A percentile compares a stretch with the other conserved stretches of the same genome.
Conservation (phyloP, 2,329 filamentous ascomycete genomes). For the Fusarium protoensiforme region DNA sequence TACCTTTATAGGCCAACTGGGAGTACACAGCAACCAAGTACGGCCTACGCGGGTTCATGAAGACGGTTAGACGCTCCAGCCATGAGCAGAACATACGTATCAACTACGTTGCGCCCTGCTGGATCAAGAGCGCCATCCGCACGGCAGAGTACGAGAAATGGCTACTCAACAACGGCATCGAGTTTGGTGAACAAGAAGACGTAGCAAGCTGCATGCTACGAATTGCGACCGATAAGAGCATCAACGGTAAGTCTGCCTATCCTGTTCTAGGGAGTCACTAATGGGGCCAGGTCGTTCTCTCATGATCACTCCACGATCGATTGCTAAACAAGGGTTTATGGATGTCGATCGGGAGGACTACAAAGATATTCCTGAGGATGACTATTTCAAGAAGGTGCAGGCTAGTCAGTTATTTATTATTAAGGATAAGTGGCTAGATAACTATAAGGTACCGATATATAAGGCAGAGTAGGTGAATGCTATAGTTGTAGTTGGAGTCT, state of each 20-base stretch:
- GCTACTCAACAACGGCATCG: constrained; percentile 51
- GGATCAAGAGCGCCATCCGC: constrained; percentile 49
- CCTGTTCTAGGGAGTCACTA: background rate
- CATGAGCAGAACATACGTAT: constrained; percentile 56
- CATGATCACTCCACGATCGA: constrained; percentile 35
- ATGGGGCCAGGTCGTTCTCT: constrained; percentile 19
- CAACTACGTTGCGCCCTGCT: constrained; percentile 59
- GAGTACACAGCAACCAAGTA: constrained; percentile 38
- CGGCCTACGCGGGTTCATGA: constrained; percentile 27
- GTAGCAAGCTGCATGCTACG: constrained; percentile 48
- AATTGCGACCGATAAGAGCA: constrained; percentile 46
- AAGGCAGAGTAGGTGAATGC: background rate
- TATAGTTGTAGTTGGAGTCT: background rate
- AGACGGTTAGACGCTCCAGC: constrained; percentile 25
- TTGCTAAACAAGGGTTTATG: constrained; percentile 30
- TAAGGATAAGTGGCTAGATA: constrained; percentile 33
- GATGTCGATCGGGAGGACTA: constrained; percentile 37
- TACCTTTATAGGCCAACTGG: constrained; percentile 29
- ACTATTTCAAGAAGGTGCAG: constrained; percentile 28
- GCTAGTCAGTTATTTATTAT: constrained; percentile 31
- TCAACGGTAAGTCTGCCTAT: constrained; percentile 34
- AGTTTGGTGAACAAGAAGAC: constrained; percentile 52
- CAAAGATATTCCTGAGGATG: constrained; percentile 26
- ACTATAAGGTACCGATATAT: constrained; percentile 25
- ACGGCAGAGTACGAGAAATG: constrained; percentile 55